phyloP scores from a whole-genome alignment of 108 stramenopile genomes.

The Fragilariopsis cylindrus region DNA sequence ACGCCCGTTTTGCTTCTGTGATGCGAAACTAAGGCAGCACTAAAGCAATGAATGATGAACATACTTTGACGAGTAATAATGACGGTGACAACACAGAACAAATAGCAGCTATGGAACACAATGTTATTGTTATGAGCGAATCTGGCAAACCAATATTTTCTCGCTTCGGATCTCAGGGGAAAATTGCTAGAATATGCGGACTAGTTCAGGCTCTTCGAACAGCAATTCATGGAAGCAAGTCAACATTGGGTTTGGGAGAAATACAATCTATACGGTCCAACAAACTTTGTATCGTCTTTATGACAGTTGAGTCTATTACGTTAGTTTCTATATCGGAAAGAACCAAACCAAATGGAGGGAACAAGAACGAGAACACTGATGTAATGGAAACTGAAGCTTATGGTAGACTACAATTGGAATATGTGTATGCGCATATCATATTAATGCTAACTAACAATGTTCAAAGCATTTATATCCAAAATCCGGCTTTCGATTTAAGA shows the following conservation, averaged over 20 bases:
- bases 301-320: conserved; percentile 67
- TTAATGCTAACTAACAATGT: conserved; percentile 70
- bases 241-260: conserved; percentile 52
- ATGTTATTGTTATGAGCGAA: conserved; percentile 71
- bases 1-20: too few relatives aligned
- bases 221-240: conserved; percentile 33
- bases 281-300: conserved; percentile 51
- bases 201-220: conserved; percentile 69
- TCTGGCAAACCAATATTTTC: conserved; percentile 81
- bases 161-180: conserved; percentile 54
- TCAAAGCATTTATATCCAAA: conserved; percentile 52
- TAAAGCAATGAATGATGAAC: too few relatives aligned
- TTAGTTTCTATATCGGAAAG: conserved; percentile 48
- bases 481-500: conserved; percentile 67
- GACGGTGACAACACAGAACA: background rate
- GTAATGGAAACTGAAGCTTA: conserved; percentile 45
- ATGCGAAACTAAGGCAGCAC: too few relatives aligned
- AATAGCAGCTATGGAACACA: conserved; percentile 17
- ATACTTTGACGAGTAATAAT: too few relatives aligned
- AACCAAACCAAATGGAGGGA: conserved; percentile 4
- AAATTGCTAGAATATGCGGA: conserved; percentile 63
- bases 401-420: conserved; percentile 69
- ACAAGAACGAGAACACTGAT: conserved; percentile 13
- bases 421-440: conserved; percentile 69
- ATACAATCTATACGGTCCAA: conserved; percentile 58